Evolutionary conservation across 2,329 filamentous ascomycete genomes (phyloP).

Genomic region (Cercospora zeina): DNA sequence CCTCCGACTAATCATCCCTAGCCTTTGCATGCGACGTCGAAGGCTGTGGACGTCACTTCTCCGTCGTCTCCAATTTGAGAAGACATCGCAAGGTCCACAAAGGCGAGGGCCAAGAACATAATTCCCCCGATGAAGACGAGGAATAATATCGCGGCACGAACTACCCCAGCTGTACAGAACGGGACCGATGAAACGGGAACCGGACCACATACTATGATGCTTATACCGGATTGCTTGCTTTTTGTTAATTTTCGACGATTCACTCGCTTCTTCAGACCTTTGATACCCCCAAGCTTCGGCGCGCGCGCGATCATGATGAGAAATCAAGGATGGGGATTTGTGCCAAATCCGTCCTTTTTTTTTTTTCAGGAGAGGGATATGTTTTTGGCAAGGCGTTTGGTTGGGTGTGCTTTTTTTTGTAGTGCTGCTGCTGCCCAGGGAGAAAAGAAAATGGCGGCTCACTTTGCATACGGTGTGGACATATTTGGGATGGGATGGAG

Average conservation of each 20-base stretch:
- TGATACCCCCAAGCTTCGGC: slow-evolving; percentile 38
- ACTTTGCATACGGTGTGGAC: slow-evolving; percentile 13
- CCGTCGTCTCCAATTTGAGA: slow-evolving; percentile 91
- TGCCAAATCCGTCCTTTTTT: no score
- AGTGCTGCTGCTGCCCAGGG: slow-evolving; percentile 9
- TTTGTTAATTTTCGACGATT: slow-evolving; percentile 31
- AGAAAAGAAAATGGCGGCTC: no score
- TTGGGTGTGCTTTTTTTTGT: slow-evolving; percentile 15
- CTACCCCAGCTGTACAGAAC: slow-evolving; percentile 20
- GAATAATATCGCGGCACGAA: no score
- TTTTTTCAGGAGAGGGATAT: no score
- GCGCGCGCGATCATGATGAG: slow-evolving; percentile 2
- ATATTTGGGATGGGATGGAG: slow-evolving; percentile 7
- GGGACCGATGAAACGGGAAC: slow-evolving; percentile 8
- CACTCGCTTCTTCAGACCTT: slow-evolving; percentile 38
- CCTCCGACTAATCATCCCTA: slow-evolving; percentile 44
- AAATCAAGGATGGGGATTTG: slow-evolving; percentile 11
- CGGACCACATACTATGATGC: slow-evolving; percentile 12
- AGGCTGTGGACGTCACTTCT: slow-evolving; percentile 93
- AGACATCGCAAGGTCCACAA: slow-evolving; percentile 96
- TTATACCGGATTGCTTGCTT: no score
- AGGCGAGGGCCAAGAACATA: slow-evolving; percentile 57
- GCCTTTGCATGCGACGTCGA: slow-evolving; percentile 93
- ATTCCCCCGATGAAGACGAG: slow-evolving; percentile 52
- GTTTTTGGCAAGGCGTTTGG: slow-evolving; percentile 27